Evolutionary conservation across 1,284 basidiomycete species (phyloP), one percentile per base, ranked within the genome.

Genomic region (Vanrija humicola): DNA sequence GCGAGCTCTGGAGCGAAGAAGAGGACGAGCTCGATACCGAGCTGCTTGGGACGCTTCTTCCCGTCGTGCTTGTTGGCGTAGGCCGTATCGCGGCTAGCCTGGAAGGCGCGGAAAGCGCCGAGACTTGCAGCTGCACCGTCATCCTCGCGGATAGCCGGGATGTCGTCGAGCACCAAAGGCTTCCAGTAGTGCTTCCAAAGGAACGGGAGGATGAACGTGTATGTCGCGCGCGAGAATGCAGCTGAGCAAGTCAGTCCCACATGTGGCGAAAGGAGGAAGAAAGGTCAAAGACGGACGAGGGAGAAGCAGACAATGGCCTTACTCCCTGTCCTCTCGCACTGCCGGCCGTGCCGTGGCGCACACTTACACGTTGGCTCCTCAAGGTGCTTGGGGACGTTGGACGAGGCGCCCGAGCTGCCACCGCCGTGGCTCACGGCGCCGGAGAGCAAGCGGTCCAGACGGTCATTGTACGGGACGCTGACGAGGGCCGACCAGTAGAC

Each of bases 81-180:
- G 9, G 38, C 38, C 4, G 47, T 50, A 39, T 68, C 69, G 48
- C 56, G 55, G 18, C 38, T 53, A 8, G 65, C 69, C 55, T 64
- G 62, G 56, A 64, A 65, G 5, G 67, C 65, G 16, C 79, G 64
- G 62, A 76, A 80, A 10, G 72, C 68, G n/a, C 76, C 76, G 4
- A 78, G 53, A 16, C 67, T 69, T 1, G 75, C 69, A 0, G 80
- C 78, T 0, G 81, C 71, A 21, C 76, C 73, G 64, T 82, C 80
- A 56, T 80, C 80, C 28, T 81, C 77, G 7, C 80, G 68, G 2
- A 82, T 67, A 19, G 79, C 79, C 0, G 81, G 81, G 6, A 82
- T 75, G 29, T 79, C 74, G 12, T 71, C 64, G 39, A 79, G 62
- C 8, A 70, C 73, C 56, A 80, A 72, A 1, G 79, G 75, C 4